Percentiles rank a stretch among this genome's conserved stretches.
Conservation (phyloP, 2,329 filamentous ascomycete genomes). For the Trichoderma breve region DNA sequence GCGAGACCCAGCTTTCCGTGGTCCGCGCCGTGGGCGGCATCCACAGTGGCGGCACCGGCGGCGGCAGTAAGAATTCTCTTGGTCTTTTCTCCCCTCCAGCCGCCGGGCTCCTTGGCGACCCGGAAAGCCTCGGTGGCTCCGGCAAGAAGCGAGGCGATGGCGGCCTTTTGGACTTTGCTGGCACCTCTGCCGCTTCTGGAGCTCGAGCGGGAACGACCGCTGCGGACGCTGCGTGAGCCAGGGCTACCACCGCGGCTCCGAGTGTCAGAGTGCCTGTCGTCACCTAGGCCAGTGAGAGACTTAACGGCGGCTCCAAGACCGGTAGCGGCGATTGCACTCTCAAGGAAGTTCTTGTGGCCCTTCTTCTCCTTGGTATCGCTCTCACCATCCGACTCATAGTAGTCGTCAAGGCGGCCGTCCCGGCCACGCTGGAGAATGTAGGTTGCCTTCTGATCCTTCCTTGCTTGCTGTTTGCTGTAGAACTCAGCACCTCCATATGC, state of each 20-base stretch:
- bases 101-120: conserved; percentile 81
- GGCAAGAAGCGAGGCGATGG: conserved; percentile 85
- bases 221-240: conserved; percentile 49
- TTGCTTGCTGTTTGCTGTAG: conserved; percentile 60
- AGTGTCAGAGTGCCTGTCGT: conserved; percentile 40
- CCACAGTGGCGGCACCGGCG: conserved; percentile 79
- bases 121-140: conserved; percentile 91
- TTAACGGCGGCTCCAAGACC: conserved; percentile 62
- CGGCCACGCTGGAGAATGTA: conserved; percentile 54
- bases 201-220: conserved; percentile 53
- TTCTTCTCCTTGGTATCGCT: conserved; percentile 50
- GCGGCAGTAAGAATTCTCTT: conserved; percentile 89
- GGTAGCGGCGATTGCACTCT: conserved; percentile 60
- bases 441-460: conserved; percentile 54
- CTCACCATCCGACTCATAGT: conserved; percentile 58
- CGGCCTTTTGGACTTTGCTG: conserved; percentile 75
- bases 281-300: conserved; percentile 52
- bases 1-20: conserved; percentile 81
- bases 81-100: conserved; percentile 88
- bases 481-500: conserved; percentile 62
- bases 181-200: conserved; percentile 42
- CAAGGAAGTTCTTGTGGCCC: conserved; percentile 63
- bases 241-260: conserved; percentile 50
- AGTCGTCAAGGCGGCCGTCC: conserved; percentile 51
- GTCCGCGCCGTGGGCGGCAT: conserved; percentile 69